Evolutionary conservation across 768 basidiomycete genomes (phyloP), one percentile per base, ranked within the genome.

Genomic region (Agaricus bisporus): DNA sequence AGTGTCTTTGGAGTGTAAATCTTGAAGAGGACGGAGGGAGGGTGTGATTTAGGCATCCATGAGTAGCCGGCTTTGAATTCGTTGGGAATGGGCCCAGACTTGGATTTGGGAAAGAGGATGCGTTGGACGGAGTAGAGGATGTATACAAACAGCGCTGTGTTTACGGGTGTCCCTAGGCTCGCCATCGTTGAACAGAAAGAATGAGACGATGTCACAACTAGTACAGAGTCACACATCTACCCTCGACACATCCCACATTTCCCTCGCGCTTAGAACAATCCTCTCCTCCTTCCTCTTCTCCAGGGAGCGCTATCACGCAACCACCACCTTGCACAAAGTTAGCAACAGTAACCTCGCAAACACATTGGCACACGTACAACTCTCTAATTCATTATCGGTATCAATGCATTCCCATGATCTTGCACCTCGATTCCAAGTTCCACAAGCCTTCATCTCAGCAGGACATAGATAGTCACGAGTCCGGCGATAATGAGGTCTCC

Each of bases 41-140:
- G 84, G 61, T 95, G 93, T 0, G 77, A 61, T 59, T 85, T 82
- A 0, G 95, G 95, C 75, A 92, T 81, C 92, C 93, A 98, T 59
- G 91, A 88, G 75, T 98, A 98, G 1, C 85, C 82, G 0, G 81
- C 70, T 65, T 88, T 85, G 79, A 90, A 91, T 59, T 89, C 86
- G 58, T 75, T 68, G 1, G 86, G 86, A 14, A 82, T 67, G 3
- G 62, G 68, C 46, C 70, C 15, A 2, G 62, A 68, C 46, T 70
- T 73, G 0, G 81, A 74, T 35, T 71, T 70, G 0, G 93, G 91
- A 48, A 89, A 82, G 47, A 95, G 62, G 57, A 93, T 84, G 36
- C 78, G 75, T 58, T 86, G 82, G 11, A 87, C 79, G 35, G 85
- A 81, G 68, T 90, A 92, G 51, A 91, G 72, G 41, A 91, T 87